Base-by-base conservation (phyloP, 139 green algal species). In the Trebouxia sp. region DNA sequence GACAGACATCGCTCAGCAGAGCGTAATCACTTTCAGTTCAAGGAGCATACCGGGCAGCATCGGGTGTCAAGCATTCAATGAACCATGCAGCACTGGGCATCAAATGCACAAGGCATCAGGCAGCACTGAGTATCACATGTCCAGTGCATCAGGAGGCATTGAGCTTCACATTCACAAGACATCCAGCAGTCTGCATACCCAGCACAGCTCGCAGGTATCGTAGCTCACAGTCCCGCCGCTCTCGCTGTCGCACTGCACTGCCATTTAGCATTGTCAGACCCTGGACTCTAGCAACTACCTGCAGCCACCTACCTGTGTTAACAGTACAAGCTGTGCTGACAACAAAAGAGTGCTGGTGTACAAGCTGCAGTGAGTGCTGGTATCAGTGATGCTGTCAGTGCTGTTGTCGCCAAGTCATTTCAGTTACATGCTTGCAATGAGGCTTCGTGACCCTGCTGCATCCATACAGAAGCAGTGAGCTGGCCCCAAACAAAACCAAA, bases 211-310 rank as follows among this genome's bases (percentile, higher is more conserved):
- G 87, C 51, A 97, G 81, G 85, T 97, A 97, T 30, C 89, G 85
- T 43, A 96, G 80, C 82, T 97, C 94, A 47, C 82, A 80, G 78
- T 97, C 94, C 22, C 87, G 82, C 0, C 94, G 85, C 85, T 97
- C 94, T 0, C 79, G 81, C 5, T 82, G 65, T 41, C 83, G 87
- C 20, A 97, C 85, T 20, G 80, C 82, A 9, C 91, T 91, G 28
- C 90, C 94, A 74, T 97, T 97, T 17, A 97, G 85, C 69, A 83
- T 70, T 9, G 75, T 80, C 48, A 97, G 83, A 5, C 58, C 30
- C 0, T 53, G 80, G 24, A 95, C 80, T 20, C 93, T 86, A 0
- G 82, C 93, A 43, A 97, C 89, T 11, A 94, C 83, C 89, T 96
- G 86, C 24, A 28, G n/a, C 0, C 7, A 38, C 9, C 8, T 74